Base-by-base conservation (phyloP, 257 asterid genomes). In the Apocynum venetum region DNA sequence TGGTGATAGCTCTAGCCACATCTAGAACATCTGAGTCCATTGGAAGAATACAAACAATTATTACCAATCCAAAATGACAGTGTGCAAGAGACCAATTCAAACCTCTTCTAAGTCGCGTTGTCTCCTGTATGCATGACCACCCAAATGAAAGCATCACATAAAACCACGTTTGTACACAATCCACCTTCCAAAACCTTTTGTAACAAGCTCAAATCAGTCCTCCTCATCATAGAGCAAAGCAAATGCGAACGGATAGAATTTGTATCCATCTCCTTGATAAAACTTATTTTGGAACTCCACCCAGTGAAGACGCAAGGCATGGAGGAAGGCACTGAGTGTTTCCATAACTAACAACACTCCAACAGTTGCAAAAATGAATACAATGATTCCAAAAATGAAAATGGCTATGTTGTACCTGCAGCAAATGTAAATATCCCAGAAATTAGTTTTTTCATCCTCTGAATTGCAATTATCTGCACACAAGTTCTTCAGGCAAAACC, bases 311-410 rank as follows among this genome's bases (percentile, higher is more conserved):
- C 99, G 89, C 75, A 95, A 82, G 1, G 99, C 99, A 67, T 95
- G 99, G 81, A 95, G 84, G 90, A 95, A 95, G 79, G 99, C 98
- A 73, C 99, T 95, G 36, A 95, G 94, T 25, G 99, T 95, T 82
- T 95, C 99, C 99, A 95, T 95, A 82, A 95, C 97, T 81, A 95
- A 75, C 84, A 95, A 86, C 63, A 95, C 99, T 66, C 99, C 99
- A 60, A 95, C 93, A 40, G 99, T 93, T 8, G 97, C 99, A 73
- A 64, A 90, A 46, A 95, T 77, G 83, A 95, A 95, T 74, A 95
- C 82, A 65, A 95, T 76, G 76, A 91, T 74, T 75, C 99, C 99
- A 74, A 93, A 76, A 40, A 90, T 79, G 71, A 90, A 91, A 85
- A 93, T 89, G 59, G 89, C 0, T 65, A 91, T 78, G 81, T 91